A percentile compares a stretch with the other conserved stretches of the same genome.
phyloP scores from a whole-genome alignment of 805 yeast genomes.

The Torulaspora quercuum region DNA sequence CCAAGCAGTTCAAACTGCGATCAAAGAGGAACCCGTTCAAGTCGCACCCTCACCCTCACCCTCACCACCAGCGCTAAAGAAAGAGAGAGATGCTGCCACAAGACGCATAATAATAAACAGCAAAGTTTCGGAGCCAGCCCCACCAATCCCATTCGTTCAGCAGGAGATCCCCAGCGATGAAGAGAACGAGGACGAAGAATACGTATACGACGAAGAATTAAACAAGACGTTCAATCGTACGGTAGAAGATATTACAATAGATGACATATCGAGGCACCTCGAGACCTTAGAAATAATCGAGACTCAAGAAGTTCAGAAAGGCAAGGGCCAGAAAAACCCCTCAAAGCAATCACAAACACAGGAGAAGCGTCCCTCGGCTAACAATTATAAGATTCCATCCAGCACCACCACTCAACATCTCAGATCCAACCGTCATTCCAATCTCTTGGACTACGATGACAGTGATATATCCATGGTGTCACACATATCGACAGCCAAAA shows the following conservation, averaged over 20 bases:
- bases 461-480: slow-evolving; percentile 39
- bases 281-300: slow-evolving; percentile 36
- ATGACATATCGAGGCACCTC: slow-evolving; percentile 38
- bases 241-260: slow-evolving; percentile 39
- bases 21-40: slow-evolving; percentile 7
- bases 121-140: slow-evolving; percentile 9
- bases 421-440: slow-evolving; percentile 24
- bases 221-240: slow-evolving; percentile 39
- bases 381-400: slow-evolving; percentile 32
- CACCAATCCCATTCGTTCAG: slow-evolving; percentile 31
- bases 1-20: slow-evolving; percentile 13
- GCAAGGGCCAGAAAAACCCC: slow-evolving; percentile 1
- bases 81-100: background rate
- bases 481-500: slow-evolving; percentile 30
- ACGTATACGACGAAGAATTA: slow-evolving; percentile 36
- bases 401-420: slow-evolving; percentile 29
- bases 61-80: slow-evolving; percentile 1
- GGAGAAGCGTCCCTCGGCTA: slow-evolving; percentile 6
- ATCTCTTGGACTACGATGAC: slow-evolving; percentile 29
- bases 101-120: slow-evolving; percentile 12
- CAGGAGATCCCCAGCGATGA: slow-evolving; percentile 34
- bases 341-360: background rate
- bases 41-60: no score
- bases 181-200: slow-evolving; percentile 37
- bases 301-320: slow-evolving; percentile 5